These are phyloP conservation scores for Rhizoclosmatium sp. DNA, from an alignment of 192 early-diverging fungal species.

Conservation along the genomic window DNA sequence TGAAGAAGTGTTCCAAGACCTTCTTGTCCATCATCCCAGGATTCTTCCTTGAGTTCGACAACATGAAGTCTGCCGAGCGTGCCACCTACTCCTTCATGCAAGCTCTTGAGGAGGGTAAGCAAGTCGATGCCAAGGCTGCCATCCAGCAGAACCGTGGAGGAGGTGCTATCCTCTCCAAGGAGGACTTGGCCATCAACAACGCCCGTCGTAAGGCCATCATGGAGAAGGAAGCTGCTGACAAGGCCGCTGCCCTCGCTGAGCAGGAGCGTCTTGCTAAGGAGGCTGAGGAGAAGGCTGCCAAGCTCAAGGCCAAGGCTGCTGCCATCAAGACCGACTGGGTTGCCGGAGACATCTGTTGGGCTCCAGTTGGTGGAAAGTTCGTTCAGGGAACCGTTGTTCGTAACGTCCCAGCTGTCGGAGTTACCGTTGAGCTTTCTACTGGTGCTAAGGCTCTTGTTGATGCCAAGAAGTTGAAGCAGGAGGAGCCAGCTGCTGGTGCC, in stretches of 20 bases:
- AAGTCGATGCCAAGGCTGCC: conserved; percentile 35
- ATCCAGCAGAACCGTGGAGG: conserved; percentile 62
- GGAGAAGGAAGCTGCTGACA: conserved; percentile 68
- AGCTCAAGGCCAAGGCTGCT: conserved; percentile 33
- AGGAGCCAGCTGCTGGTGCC: conserved; percentile 26
- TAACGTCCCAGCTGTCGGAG: conserved; percentile 39
- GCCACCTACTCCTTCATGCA: conserved; percentile 41
- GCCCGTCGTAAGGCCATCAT: conserved; percentile 73
- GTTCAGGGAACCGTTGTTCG: conserved; percentile 32
- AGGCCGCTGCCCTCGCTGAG: conserved; percentile 74
- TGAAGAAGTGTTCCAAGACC: conserved; percentile 58
- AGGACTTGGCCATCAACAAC: conserved; percentile 77
- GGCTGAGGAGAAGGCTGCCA: conserved; percentile 30
- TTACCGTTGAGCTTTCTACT: conserved; percentile 30
- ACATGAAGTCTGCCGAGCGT: conserved; percentile 43
- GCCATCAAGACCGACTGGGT: conserved; percentile 33
- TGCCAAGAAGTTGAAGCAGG: conserved; percentile 37
- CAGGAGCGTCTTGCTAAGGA: conserved; percentile 41
- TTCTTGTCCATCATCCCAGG: conserved; percentile 45
- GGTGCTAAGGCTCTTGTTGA: conserved; percentile 39
- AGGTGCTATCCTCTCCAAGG: conserved; percentile 78
- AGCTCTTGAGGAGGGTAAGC: conserved; percentile 41
- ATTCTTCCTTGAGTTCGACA: conserved; percentile 42
- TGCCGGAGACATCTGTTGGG: conserved; percentile 37
- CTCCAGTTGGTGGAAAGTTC: conserved; percentile 32